Evolutionary conservation across 768 basidiomycete species (phyloP), one percentile per base, ranked within the genome.

Genomic region (Podaxis mareebaensis): DNA sequence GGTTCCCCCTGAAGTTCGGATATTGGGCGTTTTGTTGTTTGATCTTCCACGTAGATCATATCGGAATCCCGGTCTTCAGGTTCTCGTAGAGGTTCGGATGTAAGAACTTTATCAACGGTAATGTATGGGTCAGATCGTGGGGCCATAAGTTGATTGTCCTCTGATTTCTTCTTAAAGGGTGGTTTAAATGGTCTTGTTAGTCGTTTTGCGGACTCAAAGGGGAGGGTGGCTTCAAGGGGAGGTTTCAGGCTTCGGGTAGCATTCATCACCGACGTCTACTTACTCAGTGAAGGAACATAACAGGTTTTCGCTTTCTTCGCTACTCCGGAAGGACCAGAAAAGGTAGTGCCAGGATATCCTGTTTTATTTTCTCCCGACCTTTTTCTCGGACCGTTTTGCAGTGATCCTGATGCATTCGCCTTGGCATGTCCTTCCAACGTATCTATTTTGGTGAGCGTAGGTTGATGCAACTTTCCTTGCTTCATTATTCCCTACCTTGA

Each of bases 101-200:
- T 24, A 42, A 28, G 22, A 39, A 40, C 49, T 8, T 24, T 44
- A 38, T 44, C 38, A 20, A 17, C 36, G 3, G 40, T 13, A 42
- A 36, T 15, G 26, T 60, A 24, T 20, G 51, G 12, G 5, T 58
- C 22, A n/a, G 24, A 28, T 12, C 44, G 49, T 10, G 33, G 26
- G 39, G 24, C 10, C 15, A 17, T 6, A 13, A 13, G 20, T 13
- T 49, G 57, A 12, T 22, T 22, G 22, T 39, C 33, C 13, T 36
- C 53, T 12, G 38, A 6, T n/a, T 65, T 59, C 48, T 20, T 53
- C 30, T 49, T 40, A 24, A 62, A 79, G 1, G 85, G 84, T 1
- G 79, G 69, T 67, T 77, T 81, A 68, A 81, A 82, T 2, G 86
- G 87, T 68, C 84, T 87, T 48, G 68, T 77, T 56, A 86, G 67